These are phyloP conservation scores for Serendipita sp. DNA, from an alignment of 768 basidiomycete genomes.

Conservation along the genomic window DNA sequence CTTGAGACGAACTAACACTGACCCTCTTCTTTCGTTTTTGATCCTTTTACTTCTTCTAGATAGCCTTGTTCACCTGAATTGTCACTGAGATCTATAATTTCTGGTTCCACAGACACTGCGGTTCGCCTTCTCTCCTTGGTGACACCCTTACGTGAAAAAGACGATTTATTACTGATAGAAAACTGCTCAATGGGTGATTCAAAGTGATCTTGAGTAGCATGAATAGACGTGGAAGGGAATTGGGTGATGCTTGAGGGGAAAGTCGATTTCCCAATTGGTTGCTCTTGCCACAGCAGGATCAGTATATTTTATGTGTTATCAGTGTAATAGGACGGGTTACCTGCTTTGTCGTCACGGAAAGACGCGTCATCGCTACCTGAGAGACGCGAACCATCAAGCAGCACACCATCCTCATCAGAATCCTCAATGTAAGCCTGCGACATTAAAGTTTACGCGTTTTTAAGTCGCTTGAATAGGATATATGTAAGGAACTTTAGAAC, in stretches of 20 bases:
- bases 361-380: too few relatives aligned
- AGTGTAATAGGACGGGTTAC: too few relatives aligned
- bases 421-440: not conserved
- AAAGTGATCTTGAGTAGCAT: not conserved
- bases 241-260: not conserved
- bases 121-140: not conserved
- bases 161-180: not conserved
- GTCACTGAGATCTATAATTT: not conserved
- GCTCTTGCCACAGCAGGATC: too few relatives aligned
- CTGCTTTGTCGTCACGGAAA: too few relatives aligned
- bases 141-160: not conserved
- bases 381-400: not conserved
- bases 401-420: not conserved
- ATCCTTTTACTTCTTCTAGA: too few relatives aligned
- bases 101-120: not conserved
- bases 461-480: not conserved
- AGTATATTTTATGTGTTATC: too few relatives aligned
- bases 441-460: not conserved
- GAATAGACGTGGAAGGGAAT: not conserved
- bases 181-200: not conserved
- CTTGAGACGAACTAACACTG: too few relatives aligned
- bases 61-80: not conserved
- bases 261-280: too few relatives aligned
- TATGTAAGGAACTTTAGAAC: not conserved
- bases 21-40: too few relatives aligned